Evolutionary conservation across 192 early-diverging fungal species (phyloP).

Genomic region (Gryganskiella cystojenkinii): DNA sequence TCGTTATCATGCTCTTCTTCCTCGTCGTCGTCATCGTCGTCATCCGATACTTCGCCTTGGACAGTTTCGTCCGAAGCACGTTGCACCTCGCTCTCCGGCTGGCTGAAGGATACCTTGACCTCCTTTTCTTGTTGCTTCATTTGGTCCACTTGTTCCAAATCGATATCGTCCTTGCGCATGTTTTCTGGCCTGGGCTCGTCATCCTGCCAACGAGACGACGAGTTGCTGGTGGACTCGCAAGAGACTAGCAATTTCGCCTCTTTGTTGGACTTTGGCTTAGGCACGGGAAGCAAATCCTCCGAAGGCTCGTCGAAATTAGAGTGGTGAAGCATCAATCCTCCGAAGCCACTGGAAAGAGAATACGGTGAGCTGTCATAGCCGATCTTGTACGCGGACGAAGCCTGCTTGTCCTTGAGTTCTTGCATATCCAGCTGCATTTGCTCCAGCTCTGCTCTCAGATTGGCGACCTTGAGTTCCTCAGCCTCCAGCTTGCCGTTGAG

Average conservation of each 20-base stretch:
- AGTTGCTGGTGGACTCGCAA: too few species aligned
- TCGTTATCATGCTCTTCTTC: slow-evolving; percentile 13
- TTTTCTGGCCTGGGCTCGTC: too few species aligned
- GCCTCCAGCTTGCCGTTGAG: slow-evolving; percentile 32
- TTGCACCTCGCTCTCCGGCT: background rate
- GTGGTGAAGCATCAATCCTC: slow-evolving; percentile 41
- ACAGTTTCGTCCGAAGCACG: background rate
- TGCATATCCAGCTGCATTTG: slow-evolving; percentile 36
- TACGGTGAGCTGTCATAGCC: slow-evolving; percentile 45
- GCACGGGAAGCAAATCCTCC: slow-evolving; percentile 8
- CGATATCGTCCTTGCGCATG: too few species aligned
- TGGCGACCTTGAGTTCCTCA: slow-evolving; percentile 30
- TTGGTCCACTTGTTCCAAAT: too few species aligned
- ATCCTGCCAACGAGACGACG: too few species aligned
- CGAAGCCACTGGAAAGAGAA: slow-evolving; percentile 32
- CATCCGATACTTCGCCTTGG: slow-evolving; percentile 5
- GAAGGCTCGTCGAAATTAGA: slow-evolving; percentile 15
- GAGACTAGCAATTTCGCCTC: background rate
- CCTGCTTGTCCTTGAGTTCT: slow-evolving; percentile 5
- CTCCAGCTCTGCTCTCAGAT: slow-evolving; percentile 31
- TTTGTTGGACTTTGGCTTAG: too few species aligned
- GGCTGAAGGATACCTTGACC: background rate
- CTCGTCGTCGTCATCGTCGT: slow-evolving; percentile 8
- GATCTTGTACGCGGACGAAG: slow-evolving; percentile 28
- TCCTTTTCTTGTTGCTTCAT: too few species aligned